These are phyloP conservation scores for Moesziomyces sp. DNA, from an alignment of 1,284 basidiomycete species.

Conservation along the genomic window DNA sequence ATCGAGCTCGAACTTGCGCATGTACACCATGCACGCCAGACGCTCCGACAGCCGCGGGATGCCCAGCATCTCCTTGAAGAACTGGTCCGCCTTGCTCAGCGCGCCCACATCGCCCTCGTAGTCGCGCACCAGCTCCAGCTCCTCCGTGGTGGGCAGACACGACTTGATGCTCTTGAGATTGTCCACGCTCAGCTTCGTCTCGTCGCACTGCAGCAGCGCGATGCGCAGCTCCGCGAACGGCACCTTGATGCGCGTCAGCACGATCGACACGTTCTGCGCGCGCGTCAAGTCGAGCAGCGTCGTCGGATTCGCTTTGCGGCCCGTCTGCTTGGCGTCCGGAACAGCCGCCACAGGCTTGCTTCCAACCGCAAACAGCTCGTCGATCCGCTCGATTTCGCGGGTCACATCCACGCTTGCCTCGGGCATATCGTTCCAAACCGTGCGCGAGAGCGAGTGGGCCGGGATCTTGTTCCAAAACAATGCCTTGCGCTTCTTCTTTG, in stretches of 20 bases:
- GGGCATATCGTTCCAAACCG: slow-evolving; percentile 78
- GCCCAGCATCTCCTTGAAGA: slow-evolving; percentile 81
- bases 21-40: slow-evolving; percentile 83
- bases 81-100: slow-evolving; percentile 79
- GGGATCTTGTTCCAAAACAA: slow-evolving; percentile 90
- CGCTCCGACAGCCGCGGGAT: slow-evolving; percentile 81
- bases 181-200: slow-evolving; percentile 46
- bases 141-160: slow-evolving; percentile 57
- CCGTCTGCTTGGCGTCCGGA: slow-evolving; percentile 24
- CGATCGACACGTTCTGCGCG: slow-evolving; percentile 54
- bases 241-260: slow-evolving; percentile 58
- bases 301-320: slow-evolving; percentile 34
- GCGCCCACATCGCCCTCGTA: slow-evolving; percentile 49
- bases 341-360: slow-evolving; percentile 38
- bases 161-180: slow-evolving; percentile 52
- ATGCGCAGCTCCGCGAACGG: slow-evolving; percentile 51
- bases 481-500: slow-evolving; percentile 74
- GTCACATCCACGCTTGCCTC: slow-evolving; percentile 71
- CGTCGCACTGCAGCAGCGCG: slow-evolving; percentile 54
- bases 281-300: slow-evolving; percentile 54
- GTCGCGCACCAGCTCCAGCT: slow-evolving; percentile 57
- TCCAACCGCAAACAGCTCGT: slow-evolving; percentile 79
- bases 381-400: slow-evolving; percentile 69
- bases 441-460: slow-evolving; percentile 70
- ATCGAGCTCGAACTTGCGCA: slow-evolving; percentile 81